Percentiles rank a stretch among this genome's conserved stretches.
Conservation (phyloP, 163 green algal genomes). For the Chlorella variabilis region DNA sequence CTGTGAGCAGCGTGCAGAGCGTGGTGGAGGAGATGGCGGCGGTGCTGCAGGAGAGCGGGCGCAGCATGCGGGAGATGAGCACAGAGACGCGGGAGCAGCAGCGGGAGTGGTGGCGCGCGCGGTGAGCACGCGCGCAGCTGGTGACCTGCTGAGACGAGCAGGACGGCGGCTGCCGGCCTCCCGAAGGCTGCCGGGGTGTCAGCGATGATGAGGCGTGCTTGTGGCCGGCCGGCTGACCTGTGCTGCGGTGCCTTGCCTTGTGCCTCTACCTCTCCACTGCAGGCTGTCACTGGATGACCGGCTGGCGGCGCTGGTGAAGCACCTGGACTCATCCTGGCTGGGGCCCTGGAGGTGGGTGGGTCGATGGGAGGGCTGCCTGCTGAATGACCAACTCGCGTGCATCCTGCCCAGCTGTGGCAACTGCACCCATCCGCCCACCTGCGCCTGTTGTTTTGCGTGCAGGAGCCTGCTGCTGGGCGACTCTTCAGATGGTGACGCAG, state of each 20-base stretch:
- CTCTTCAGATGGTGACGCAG: not conserved
- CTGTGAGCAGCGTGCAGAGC: conserved; percentile 14
- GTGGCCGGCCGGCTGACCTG: too few relatives aligned
- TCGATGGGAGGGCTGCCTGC: too few relatives aligned
- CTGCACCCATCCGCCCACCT: too few relatives aligned
- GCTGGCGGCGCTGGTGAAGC: conserved; percentile 60
- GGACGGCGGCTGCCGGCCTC: too few relatives aligned
- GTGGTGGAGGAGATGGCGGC: conserved; percentile 47
- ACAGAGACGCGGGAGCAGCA: conserved; percentile 51
- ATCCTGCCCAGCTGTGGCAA: too few relatives aligned
- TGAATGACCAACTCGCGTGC: too few relatives aligned
- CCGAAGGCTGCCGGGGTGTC: too few relatives aligned
- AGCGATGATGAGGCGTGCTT: too few relatives aligned
- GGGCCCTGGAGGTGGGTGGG: conserved; percentile 67
- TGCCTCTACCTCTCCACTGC: not conserved
- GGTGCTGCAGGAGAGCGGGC: conserved; percentile 62
- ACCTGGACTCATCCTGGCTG: conserved; percentile 67
- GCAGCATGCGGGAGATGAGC: conserved; percentile 61
- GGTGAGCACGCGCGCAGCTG: conserved; percentile 24
- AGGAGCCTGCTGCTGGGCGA: conserved; percentile 34
- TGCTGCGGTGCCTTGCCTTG: too few relatives aligned
- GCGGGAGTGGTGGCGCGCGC: conserved; percentile 70
- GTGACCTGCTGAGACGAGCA: not conserved
- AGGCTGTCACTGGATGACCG: conserved; percentile 60
- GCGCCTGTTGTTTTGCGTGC: too few relatives aligned